Conservation (phyloP, 495 filamentous ascomycete genomes). For the Neurospora sp. region DNA sequence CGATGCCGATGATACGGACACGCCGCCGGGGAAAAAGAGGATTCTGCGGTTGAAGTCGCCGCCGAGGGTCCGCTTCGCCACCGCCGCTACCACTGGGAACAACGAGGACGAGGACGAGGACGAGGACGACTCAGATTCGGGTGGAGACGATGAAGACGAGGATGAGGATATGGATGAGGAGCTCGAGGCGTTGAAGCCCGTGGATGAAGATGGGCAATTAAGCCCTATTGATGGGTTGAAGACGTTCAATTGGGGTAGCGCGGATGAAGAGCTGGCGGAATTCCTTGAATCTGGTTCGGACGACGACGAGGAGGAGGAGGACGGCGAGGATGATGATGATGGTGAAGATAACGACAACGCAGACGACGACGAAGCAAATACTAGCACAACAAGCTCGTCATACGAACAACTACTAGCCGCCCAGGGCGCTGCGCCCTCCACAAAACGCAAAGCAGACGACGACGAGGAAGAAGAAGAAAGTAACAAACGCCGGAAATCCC, state of each 20-base stretch:
- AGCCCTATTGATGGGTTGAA: constrained; percentile 44
- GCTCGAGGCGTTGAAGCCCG: constrained; percentile 29
- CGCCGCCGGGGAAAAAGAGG: background rate
- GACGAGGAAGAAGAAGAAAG: constrained; percentile 18
- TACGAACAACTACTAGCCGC: background rate
- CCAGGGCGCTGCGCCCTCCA: background rate
- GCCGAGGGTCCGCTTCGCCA: background rate
- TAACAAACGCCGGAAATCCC: constrained; percentile 22
- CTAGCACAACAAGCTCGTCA: background rate
- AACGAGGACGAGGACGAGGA: constrained; percentile 36
- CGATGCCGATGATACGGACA: constrained; percentile 20
- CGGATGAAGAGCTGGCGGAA: constrained; percentile 67
- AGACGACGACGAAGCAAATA: constrained; percentile 12
- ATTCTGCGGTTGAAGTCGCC: constrained; percentile 7
- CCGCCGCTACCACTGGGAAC: constrained; percentile 10
- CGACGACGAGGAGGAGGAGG: constrained; percentile 37
- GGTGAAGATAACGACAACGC: constrained; percentile 22
- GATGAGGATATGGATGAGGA: constrained; percentile 15
- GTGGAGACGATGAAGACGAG: constrained; percentile 34
- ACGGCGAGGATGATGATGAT: constrained; percentile 18
- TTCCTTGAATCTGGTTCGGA: constrained; percentile 56
- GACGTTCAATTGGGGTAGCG: constrained; percentile 48
- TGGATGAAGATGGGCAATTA: constrained; percentile 36
- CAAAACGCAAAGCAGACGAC: constrained; percentile 19
- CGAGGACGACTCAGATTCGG: constrained; percentile 30